phyloP scores from a whole-genome alignment of 208 protist species.

The Crithidia acanthocephali region DNA sequence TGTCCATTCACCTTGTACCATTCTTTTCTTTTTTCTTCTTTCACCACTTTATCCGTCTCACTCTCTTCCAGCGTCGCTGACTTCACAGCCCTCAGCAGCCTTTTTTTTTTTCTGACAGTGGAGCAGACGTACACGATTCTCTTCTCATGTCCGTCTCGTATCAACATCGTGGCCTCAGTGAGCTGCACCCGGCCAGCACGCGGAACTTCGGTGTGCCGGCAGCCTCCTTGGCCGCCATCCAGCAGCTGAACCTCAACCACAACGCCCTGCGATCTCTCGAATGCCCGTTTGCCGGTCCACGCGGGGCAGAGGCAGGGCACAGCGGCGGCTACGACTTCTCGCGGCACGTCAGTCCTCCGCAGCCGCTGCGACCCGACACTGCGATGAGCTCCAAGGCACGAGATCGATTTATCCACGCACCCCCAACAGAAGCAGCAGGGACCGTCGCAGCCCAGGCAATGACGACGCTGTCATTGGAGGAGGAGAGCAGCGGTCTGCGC shows the following conservation, averaged over 20 bases:
- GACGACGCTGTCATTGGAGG: slow-evolving; percentile 9
- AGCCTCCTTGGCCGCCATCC: slow-evolving; percentile 4
- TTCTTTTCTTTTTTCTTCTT: background rate
- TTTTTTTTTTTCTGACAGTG: background rate
- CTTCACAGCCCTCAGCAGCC: no score
- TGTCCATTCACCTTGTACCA: background rate
- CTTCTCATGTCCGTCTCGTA: slow-evolving; percentile 22
- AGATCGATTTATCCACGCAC: background rate
- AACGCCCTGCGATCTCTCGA: slow-evolving; percentile 37
- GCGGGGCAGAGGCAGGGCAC: background rate
- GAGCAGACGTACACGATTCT: no score
- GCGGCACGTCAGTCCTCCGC: background rate
- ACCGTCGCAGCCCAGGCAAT: background rate
- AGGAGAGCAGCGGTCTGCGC: slow-evolving; percentile 22
- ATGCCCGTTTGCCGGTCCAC: slow-evolving; percentile 13
- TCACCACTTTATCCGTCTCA: background rate
- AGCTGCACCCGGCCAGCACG: slow-evolving; percentile 12
- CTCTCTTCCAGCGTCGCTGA: background rate
- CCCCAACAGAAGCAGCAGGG: background rate
- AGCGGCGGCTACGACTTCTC: background rate
- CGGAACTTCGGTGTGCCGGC: slow-evolving; percentile 28
- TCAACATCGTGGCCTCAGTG: slow-evolving; percentile 18
- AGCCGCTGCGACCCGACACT: slow-evolving; percentile 1
- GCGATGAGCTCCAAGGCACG: background rate
- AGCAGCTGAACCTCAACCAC: slow-evolving; percentile 34